Evolutionary conservation across 192 early-diverging fungal genomes (phyloP).

Genomic region (Dissophora globulifera): DNA sequence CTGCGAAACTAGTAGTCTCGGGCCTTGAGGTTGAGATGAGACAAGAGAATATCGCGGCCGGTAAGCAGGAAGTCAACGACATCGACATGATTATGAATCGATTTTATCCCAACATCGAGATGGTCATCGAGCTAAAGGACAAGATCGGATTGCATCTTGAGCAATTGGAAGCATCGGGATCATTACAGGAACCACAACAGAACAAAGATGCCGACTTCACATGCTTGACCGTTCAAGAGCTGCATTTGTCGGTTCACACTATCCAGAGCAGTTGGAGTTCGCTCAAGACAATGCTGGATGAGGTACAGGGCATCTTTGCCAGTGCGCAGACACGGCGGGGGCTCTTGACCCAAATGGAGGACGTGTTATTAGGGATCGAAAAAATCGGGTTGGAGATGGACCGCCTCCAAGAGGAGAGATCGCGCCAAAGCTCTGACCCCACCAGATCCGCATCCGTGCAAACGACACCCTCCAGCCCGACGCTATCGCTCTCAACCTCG

Average conservation of each 20-base stretch:
- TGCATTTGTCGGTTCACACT: conserved; percentile 44
- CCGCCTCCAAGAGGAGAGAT: conserved; percentile 10
- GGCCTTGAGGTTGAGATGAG: conserved; percentile 59
- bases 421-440: not conserved
- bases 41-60: conserved; percentile 45
- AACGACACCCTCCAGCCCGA: conserved; percentile 4
- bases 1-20: conserved; percentile 59
- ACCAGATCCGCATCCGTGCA: not conserved
- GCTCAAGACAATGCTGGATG: conserved; percentile 56
- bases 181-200: not conserved
- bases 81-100: conserved; percentile 55
- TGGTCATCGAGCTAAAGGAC: conserved; percentile 54
- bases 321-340: conserved; percentile 31
- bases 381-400: conserved; percentile 28
- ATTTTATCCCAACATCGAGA: conserved; percentile 56
- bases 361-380: conserved; percentile 19
- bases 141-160: conserved; percentile 21
- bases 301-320: conserved; percentile 58
- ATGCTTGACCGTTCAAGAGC: conserved; percentile 13
- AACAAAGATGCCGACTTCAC: not conserved
- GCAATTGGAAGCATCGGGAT: conserved; percentile 14
- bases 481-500: conserved; percentile 3
- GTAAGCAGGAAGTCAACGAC: conserved; percentile 41
- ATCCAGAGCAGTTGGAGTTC: conserved; percentile 63
- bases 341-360: conserved; percentile 26